A percentile compares a stretch with the other conserved stretches of the same genome.
Evolutionary conservation across 345 rosid genomes (phyloP).

Genomic region (Viola odorata): DNA sequence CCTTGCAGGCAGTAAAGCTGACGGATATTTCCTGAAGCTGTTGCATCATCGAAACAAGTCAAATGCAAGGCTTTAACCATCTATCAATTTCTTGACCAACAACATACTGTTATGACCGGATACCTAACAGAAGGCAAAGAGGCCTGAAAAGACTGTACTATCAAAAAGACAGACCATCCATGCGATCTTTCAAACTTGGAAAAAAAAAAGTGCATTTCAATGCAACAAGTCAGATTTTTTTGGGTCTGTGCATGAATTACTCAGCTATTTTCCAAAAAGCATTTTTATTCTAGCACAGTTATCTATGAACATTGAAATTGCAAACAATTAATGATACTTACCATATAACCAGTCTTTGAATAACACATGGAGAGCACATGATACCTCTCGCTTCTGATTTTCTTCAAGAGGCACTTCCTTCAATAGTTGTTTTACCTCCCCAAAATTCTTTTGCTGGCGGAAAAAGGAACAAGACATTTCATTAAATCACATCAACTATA

Average conservation of each 20-base stretch:
- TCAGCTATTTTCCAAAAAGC: background rate
- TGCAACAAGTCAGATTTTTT: background rate
- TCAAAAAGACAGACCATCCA: too few species aligned
- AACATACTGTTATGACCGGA: too few species aligned
- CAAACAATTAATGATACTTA: slow-evolving; percentile 24
- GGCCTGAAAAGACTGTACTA: too few species aligned
- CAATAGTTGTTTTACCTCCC: slow-evolving; percentile 65
- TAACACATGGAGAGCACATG: slow-evolving; percentile 78
- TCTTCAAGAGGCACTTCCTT: slow-evolving; percentile 81
- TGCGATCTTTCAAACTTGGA: too few species aligned
- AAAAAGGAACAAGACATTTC: background rate
- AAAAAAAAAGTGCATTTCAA: background rate
- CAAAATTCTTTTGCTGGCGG: slow-evolving; percentile 66
- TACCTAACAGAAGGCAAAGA: too few species aligned
- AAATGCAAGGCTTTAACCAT: background rate
- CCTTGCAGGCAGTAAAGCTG: slow-evolving; percentile 98
- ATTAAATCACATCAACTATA: background rate
- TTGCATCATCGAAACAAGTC: slow-evolving; percentile 9
- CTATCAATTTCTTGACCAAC: background rate
- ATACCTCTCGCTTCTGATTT: slow-evolving; percentile 76
- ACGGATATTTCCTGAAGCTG: slow-evolving; percentile 96
- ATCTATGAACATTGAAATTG: background rate
- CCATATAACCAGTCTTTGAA: slow-evolving; percentile 99
- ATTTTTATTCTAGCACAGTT: background rate
- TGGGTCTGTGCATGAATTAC: background rate